Conservation (phyloP, 148 eudicot genomes). For the Nepenthes mirabilis region DNA sequence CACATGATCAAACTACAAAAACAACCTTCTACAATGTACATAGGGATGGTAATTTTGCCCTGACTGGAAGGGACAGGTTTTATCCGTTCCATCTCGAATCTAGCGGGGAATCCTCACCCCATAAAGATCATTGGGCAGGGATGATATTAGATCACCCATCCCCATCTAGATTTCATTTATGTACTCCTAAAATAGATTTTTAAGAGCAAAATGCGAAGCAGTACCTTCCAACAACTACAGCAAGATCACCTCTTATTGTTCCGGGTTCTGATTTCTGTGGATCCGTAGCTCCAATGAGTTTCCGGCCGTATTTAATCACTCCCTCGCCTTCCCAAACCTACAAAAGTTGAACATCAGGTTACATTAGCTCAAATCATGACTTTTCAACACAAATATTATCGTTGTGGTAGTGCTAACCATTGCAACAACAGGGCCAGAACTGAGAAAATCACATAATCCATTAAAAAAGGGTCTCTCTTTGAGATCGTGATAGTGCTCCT, state of each 20-base stretch:
- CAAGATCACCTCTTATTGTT: conserved; percentile 95
- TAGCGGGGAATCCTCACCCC: too few relatives aligned
- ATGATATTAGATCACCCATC: too few relatives aligned
- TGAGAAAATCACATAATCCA: conserved; percentile 85
- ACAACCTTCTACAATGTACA: too few relatives aligned
- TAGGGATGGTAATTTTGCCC: too few relatives aligned
- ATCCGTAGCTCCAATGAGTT: conserved; percentile 95
- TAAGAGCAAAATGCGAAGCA: not conserved
- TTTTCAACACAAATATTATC: not conserved
- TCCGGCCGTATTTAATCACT: conserved; percentile 82
- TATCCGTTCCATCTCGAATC: too few relatives aligned
- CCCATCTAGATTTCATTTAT: too few relatives aligned
- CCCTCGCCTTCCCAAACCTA: conserved; percentile 99
- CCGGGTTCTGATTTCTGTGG: conserved; percentile 99
- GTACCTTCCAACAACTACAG: conserved; percentile 96
- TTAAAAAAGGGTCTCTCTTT: conserved; percentile 90
- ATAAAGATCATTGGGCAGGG: too few relatives aligned
- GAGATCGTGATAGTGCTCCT: conserved; percentile 93
- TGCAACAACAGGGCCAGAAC: conserved; percentile 97
- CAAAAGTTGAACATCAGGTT: conserved; percentile 6
- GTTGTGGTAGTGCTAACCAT: conserved; percentile 47
- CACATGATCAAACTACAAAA: too few relatives aligned
- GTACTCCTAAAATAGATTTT: not conserved
- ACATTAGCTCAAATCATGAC: not conserved
- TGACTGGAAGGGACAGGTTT: too few relatives aligned